Conservation (phyloP, 2,329 filamentous ascomycete genomes). For the Dendryphion nanum region DNA sequence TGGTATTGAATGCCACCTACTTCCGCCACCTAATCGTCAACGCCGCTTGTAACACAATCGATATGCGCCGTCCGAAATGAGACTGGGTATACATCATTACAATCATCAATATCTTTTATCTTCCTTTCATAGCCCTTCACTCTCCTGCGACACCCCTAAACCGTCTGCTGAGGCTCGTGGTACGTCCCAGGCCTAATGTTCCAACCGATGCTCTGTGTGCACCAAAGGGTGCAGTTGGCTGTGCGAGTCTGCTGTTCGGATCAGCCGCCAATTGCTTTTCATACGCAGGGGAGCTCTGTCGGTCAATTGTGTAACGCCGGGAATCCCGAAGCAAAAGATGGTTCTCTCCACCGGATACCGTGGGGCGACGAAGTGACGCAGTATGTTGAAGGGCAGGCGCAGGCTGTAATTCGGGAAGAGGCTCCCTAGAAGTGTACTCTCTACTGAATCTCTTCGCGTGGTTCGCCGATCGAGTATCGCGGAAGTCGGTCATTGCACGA, state of each 20-base stretch:
- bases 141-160: constrained; percentile 29
- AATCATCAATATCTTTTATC: constrained; percentile 20
- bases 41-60: too few species aligned
- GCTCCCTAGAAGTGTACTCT: constrained; percentile 38
- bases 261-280: constrained; percentile 27
- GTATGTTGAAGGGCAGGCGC: constrained; percentile 29
- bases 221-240: constrained; percentile 19
- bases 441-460: constrained; percentile 23
- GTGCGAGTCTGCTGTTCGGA: constrained; percentile 14
- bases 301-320: constrained; percentile 27
- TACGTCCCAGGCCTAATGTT: constrained; percentile 25
- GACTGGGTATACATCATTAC: constrained; percentile 29
- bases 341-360: constrained; percentile 18
- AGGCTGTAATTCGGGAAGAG: constrained; percentile 35
- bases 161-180: constrained; percentile 26
- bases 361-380: constrained; percentile 29
- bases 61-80: constrained; percentile 8
- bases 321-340: constrained; percentile 27
- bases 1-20: too few species aligned
- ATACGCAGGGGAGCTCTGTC: constrained; percentile 29
- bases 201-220: constrained; percentile 29
- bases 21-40: too few species aligned
- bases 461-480: constrained; percentile 25
- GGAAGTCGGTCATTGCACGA: constrained; percentile 49
- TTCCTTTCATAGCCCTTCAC: constrained; percentile 21